These are phyloP conservation scores for Aureobasidium sp. DNA, from an alignment of 2,329 filamentous ascomycete species.

Conservation along the genomic window DNA sequence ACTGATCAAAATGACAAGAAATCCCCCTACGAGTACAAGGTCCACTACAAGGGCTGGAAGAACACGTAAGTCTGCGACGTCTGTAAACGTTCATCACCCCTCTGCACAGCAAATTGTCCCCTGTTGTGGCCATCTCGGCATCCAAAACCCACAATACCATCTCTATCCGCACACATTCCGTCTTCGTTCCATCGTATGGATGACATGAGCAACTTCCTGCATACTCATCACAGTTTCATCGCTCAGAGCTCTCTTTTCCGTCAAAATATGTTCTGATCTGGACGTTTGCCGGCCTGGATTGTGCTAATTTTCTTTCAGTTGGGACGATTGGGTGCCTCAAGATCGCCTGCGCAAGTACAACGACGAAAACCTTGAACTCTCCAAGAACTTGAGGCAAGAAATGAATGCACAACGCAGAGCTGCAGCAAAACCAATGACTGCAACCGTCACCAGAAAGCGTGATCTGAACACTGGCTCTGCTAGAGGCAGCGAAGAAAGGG, in stretches of 20 bases:
- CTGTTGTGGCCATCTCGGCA: not conserved
- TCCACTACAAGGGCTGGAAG: constrained; percentile 99
- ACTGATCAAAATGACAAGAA: constrained; percentile 59
- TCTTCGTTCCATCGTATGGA: not conserved
- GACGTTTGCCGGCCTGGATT: constrained; percentile 13
- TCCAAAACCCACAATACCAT: not conserved
- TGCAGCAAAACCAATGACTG: constrained; percentile 35
- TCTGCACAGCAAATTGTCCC: not conserved
- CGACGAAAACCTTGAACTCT: constrained; percentile 89
- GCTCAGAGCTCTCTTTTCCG: not conserved
- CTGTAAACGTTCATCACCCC: not conserved
- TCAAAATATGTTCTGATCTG: not conserved
- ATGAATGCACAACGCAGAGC: constrained; percentile 53
- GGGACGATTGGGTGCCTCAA: constrained; percentile 97
- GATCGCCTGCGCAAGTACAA: constrained; percentile 92
- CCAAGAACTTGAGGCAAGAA: constrained; percentile 63
- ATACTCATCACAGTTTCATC: not conserved
- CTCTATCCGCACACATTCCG: not conserved
- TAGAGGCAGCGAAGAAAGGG: constrained; percentile 71
- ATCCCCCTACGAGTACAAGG: constrained; percentile 75
- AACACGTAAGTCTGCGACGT: constrained; percentile 60
- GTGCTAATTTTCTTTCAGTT: constrained; percentile 43
- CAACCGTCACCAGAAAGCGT: constrained; percentile 46
- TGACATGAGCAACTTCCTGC: not conserved
- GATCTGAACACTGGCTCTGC: constrained; percentile 46